phyloP scores from a whole-genome alignment of 108 stramenopile genomes.

The Fragilaria crotonensis region DNA sequence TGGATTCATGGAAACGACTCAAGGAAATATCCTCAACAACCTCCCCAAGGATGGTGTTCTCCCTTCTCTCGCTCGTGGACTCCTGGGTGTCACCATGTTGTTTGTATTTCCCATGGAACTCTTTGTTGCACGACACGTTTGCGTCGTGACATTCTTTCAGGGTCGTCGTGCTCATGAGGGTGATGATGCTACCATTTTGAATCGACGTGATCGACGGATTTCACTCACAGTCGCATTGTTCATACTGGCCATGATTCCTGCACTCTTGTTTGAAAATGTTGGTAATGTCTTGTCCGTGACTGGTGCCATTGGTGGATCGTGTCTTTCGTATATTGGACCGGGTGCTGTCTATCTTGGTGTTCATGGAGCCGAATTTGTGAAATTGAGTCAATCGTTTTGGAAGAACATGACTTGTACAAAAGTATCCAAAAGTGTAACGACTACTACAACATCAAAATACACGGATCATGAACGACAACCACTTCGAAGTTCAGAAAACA shows the following conservation, averaged over 20 bases:
- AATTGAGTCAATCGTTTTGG: constrained; percentile 39
- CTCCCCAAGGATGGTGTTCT: constrained; percentile 22
- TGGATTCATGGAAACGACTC: constrained; percentile 46
- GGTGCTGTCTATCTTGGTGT: constrained; percentile 69
- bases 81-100: constrained; percentile 67
- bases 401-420: constrained; percentile 7
- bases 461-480: background rate
- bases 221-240: constrained; percentile 61
- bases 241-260: constrained; percentile 55
- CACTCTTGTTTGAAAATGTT: constrained; percentile 43
- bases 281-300: constrained; percentile 58
- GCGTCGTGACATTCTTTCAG: constrained; percentile 65
- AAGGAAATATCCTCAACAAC: constrained; percentile 68
- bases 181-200: constrained; percentile 67
- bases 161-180: constrained; percentile 78
- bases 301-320: constrained; percentile 61
- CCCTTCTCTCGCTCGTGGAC: constrained; percentile 43
- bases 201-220: constrained; percentile 62
- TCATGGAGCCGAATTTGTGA: constrained; percentile 66
- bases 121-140: constrained; percentile 77
- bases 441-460: background rate
- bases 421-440: background rate
- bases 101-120: constrained; percentile 78
- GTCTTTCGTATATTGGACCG: constrained; percentile 75
- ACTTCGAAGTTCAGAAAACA: background rate